phyloP scores from a whole-genome alignment of 257 asterid species.

The Gynochthodes officinalis region DNA sequence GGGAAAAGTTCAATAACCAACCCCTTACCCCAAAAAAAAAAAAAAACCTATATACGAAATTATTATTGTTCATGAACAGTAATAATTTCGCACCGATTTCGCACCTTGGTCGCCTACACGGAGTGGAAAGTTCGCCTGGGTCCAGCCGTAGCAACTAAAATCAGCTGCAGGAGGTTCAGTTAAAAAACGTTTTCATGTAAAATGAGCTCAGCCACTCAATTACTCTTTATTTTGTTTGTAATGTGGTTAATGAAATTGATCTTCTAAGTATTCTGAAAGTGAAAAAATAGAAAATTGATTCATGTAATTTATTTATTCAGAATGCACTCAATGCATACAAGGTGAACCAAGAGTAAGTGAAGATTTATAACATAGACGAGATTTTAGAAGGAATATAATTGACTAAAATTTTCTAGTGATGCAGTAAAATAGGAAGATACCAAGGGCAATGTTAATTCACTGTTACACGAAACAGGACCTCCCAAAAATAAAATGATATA shows the following conservation, averaged over 20 bases:
- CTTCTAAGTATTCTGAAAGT: background rate
- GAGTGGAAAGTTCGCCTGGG: too few species aligned
- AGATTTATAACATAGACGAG: background rate
- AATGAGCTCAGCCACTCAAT: background rate
- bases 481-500: too few species aligned
- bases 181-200: background rate
- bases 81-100: too few species aligned
- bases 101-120: too few species aligned
- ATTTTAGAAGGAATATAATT: background rate
- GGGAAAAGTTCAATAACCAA: too few species aligned
- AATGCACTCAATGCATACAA: background rate
- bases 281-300: too few species aligned
- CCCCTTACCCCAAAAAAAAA: too few species aligned
- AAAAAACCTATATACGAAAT: too few species aligned
- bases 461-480: constrained; percentile 74
- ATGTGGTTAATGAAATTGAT: background rate
- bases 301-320: background rate
- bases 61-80: too few species aligned
- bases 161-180: too few species aligned
- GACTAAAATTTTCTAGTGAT: background rate
- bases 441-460: constrained; percentile 77
- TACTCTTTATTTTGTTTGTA: background rate
- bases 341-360: background rate
- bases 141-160: too few species aligned
- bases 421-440: constrained; percentile 33